These are phyloP conservation scores for Zoysia matrella DNA, from an alignment of 202 grass and related monocot species.

Conservation along the genomic window DNA sequence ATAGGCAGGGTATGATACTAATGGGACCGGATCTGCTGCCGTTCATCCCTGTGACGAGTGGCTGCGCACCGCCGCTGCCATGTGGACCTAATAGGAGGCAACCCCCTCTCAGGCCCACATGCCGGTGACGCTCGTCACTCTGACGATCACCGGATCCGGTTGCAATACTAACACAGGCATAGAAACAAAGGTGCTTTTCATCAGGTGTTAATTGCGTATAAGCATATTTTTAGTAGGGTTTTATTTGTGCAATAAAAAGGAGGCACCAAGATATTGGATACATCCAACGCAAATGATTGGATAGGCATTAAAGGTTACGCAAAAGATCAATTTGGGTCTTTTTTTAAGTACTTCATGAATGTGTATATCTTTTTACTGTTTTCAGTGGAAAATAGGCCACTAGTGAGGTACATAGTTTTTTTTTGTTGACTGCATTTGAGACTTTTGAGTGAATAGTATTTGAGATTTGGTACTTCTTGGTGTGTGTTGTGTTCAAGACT, in stretches of 20 bases:
- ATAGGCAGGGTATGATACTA: background rate
- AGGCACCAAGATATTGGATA: background rate
- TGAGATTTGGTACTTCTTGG: background rate
- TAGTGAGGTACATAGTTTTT: background rate
- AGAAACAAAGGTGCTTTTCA: constrained; percentile 6
- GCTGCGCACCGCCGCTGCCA: too few species aligned
- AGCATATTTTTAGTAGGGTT: background rate
- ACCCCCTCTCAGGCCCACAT: too few species aligned
- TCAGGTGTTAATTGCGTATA: background rate
- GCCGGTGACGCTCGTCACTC: too few species aligned
- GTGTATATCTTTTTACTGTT: background rate
- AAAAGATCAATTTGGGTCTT: background rate
- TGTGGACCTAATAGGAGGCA: too few species aligned
- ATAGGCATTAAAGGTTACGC: background rate
- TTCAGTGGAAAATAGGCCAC: background rate
- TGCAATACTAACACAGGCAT: background rate
- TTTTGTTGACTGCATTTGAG: background rate
- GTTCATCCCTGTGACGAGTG: too few species aligned
- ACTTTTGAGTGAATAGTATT: background rate
- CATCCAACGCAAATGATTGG: background rate
- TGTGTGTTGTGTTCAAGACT: background rate
- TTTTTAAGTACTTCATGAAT: background rate
- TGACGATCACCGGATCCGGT: too few species aligned
- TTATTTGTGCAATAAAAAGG: background rate
- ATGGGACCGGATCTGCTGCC: too few species aligned